Conservation (phyloP, 2,329 filamentous ascomycete genomes). For the Beauveria pseudobassiana region DNA sequence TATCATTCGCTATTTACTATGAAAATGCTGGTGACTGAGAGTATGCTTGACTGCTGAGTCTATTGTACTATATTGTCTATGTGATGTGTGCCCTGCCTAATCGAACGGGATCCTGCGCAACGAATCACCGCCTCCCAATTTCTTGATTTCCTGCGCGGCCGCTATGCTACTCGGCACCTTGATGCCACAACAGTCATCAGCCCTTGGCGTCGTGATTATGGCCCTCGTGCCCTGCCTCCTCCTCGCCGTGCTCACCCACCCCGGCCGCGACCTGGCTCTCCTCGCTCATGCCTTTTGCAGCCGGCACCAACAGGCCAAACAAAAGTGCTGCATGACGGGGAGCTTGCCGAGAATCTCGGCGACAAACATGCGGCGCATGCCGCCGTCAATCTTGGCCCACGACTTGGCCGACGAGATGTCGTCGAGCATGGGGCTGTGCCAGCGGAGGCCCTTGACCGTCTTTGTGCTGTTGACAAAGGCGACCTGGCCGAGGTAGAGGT, state of each 20-base stretch:
- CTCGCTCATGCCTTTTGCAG: constrained; percentile 71
- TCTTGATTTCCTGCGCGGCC: constrained; percentile 81
- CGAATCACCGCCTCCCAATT: constrained; percentile 51
- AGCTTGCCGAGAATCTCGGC: constrained; percentile 88
- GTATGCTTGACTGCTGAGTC: background rate
- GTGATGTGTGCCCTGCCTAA: constrained; percentile 33
- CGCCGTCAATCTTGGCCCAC: constrained; percentile 87
- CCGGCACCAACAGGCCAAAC: constrained; percentile 79
- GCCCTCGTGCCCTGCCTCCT: constrained; percentile 53
- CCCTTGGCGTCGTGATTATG: constrained; percentile 56
- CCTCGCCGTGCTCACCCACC: constrained; percentile 43
- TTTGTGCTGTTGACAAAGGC: constrained; percentile 94
- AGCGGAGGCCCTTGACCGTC: constrained; percentile 85
- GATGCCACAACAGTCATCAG: constrained; percentile 96
- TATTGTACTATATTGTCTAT: background rate
- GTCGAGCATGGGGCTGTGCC: constrained; percentile 98
- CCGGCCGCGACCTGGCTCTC: constrained; percentile 42
- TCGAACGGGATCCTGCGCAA: constrained; percentile 77
- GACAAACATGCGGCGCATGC: constrained; percentile 96
- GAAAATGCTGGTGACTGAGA: background rate
- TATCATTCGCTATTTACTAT: background rate
- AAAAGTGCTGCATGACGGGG: constrained; percentile 99
- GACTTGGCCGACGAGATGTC: constrained; percentile 87
- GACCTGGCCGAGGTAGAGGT: constrained; percentile 87
- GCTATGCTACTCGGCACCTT: constrained; percentile 92